Percentiles rank a stretch among this genome's conserved stretches.
These are phyloP conservation scores for Colletotrichum tropicale DNA, from an alignment of 2,329 filamentous ascomycete genomes.

Conservation along the genomic window DNA sequence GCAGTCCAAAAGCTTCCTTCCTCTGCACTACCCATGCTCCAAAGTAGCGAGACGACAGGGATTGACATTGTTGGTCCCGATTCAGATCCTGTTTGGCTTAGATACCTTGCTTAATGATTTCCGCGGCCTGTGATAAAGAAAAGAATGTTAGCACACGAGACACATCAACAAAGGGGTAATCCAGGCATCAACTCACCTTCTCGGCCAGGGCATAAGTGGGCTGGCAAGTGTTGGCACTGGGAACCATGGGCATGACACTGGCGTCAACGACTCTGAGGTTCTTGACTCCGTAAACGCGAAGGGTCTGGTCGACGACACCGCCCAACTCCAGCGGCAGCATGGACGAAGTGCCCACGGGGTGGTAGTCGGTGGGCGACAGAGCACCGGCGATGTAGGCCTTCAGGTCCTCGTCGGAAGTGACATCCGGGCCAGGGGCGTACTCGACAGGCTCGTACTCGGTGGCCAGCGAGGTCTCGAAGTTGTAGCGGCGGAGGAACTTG, in stretches of 20 bases:
- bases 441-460: constrained; percentile 35
- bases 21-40: neutral
- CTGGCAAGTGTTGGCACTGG: constrained; percentile 32
- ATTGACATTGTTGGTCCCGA: neutral
- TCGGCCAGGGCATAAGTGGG: constrained; percentile 41
- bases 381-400: constrained; percentile 21
- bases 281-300: constrained; percentile 33
- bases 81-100: neutral
- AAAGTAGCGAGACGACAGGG: neutral
- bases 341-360: constrained; percentile 51
- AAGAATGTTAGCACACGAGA: neutral
- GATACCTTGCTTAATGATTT: constrained; percentile 6
- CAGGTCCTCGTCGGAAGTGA: constrained; percentile 37
- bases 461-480: constrained; percentile 39
- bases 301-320: constrained; percentile 34
- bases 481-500: constrained; percentile 37
- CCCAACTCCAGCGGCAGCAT: constrained; percentile 48
- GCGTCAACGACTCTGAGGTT: constrained; percentile 32
- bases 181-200: constrained; percentile 22
- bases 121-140: neutral
- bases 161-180: neutral
- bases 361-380: constrained; percentile 35
- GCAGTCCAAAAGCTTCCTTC: neutral
- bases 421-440: constrained; percentile 31
- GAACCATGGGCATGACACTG: constrained; percentile 32